Conservation (phyloP, 345 rosid species). For the Theobroma cacao region DNA sequence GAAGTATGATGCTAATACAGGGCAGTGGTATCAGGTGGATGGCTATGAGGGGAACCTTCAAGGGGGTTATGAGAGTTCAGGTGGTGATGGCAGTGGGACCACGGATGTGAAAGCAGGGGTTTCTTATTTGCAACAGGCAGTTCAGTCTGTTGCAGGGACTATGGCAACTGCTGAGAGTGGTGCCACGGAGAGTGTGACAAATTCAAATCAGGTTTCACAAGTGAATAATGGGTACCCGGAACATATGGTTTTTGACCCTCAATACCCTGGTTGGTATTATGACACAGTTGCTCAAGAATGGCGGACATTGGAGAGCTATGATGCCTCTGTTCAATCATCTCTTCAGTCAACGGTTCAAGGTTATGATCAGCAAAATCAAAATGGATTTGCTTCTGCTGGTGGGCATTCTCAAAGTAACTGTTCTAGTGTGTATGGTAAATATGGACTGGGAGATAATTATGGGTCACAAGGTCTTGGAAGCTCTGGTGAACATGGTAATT, state of each 20-base stretch:
- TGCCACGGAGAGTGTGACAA: constrained; percentile 51
- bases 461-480: constrained; percentile 37
- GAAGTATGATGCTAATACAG: constrained; percentile 67
- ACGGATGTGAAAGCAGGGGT: constrained; percentile 48
- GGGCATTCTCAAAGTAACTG: constrained; percentile 30
- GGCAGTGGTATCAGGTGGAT: constrained; percentile 82
- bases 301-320: constrained; percentile 66
- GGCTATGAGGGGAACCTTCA: constrained; percentile 35
- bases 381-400: constrained; percentile 41
- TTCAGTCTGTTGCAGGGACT: constrained; percentile 52
- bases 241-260: constrained; percentile 85
- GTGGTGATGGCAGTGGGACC: constrained; percentile 43
- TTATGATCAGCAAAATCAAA: constrained; percentile 55
- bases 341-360: constrained; percentile 42
- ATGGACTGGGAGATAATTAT: constrained; percentile 38
- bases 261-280: constrained; percentile 95
- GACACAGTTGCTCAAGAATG: constrained; percentile 71
- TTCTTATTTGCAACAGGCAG: constrained; percentile 58
- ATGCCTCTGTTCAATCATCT: constrained; percentile 47
- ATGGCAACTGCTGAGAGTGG: constrained; percentile 36
- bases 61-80: constrained; percentile 30
- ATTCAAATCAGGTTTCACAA: constrained; percentile 69
- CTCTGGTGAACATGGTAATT: constrained; percentile 41
- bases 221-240: constrained; percentile 76
- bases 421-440: constrained; percentile 35